These are phyloP conservation scores for Aspergillus viridinutans DNA, from an alignment of 2,329 filamentous ascomycete species.

Conservation along the genomic window DNA sequence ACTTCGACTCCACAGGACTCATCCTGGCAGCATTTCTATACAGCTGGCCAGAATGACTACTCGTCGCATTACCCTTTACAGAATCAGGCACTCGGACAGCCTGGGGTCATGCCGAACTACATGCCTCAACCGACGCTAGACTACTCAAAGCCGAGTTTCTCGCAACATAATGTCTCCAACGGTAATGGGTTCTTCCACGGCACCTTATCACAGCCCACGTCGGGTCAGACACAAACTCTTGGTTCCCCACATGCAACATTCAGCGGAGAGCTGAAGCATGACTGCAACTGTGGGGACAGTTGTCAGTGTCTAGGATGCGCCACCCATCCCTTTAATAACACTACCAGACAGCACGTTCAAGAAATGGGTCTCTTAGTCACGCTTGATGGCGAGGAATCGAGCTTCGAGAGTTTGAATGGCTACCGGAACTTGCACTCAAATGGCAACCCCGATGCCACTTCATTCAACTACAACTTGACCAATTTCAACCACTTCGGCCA, in stretches of 20 bases:
- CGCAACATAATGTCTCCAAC: constrained; percentile 10
- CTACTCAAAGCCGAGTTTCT: constrained; percentile 8
- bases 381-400: constrained; percentile 26
- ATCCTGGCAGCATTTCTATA: constrained; percentile 20
- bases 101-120: constrained; percentile 16
- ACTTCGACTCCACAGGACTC: constrained; percentile 13
- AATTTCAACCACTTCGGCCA: constrained; percentile 12
- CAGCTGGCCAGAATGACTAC: constrained; percentile 10
- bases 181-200: constrained; percentile 15
- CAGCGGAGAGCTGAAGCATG: constrained; percentile 23
- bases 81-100: constrained; percentile 4
- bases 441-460: constrained; percentile 10
- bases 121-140: constrained; percentile 9
- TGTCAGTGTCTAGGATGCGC: constrained; percentile 46
- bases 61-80: constrained; percentile 15
- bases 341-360: constrained; percentile 43
- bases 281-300: constrained; percentile 42
- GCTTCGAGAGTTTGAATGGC: constrained; percentile 14
- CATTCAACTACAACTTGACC: constrained; percentile 18
- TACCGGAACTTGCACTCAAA: constrained; percentile 19
- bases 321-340: constrained; percentile 44
- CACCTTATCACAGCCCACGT: constrained; percentile 12
- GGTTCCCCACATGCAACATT: constrained; percentile 7
- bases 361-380: constrained; percentile 44
- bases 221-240: constrained; percentile 6